Evolutionary conservation across 768 basidiomycete species (phyloP), one percentile per base, ranked within the genome.

Genomic region (Hirschioporus abietinus): DNA sequence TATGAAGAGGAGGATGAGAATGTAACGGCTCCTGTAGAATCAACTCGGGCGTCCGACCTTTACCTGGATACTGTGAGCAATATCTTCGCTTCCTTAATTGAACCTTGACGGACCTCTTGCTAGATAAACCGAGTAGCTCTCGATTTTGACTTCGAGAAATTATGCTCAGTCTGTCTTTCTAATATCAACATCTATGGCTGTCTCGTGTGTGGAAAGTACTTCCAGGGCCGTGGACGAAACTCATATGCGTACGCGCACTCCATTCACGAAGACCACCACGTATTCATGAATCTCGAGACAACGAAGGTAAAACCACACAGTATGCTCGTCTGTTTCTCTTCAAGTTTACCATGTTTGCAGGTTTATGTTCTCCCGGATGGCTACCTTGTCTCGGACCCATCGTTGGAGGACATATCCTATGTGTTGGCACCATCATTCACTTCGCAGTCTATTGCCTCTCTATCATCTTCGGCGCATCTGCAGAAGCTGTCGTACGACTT

Each of bases 141-240:
- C 66, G 97, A 99, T 78, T 99, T 99, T 78, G 97, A 99, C 79
- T 99, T 99, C 72, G 97, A 99, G 80, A 95, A 96, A 82, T 86
- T 99, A 27, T 99, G 97, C 83, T 98, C 96, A 9, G 93, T 99
- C 64, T 97, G 94, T 36, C 83, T 94, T 65, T 92, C 93, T 58
- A 96, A 99, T 78, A 95, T 97, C 83, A 97, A 99, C 78, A 92
- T 91, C 69, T 99, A 99, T 74, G 95, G 93, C 35, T 99, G 97
- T 75, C 86, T 99, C 64, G 96, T 99, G 18, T 96, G 94, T 75
- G 97, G 97, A 65, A 99, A 97, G 80, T 99, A 98, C 77, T 99
- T 97, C 75, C 96, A 99, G 82, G 97, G 97, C 26, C 83, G 97
- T 72, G 96, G 97, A 36, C 89, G 90, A 69, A 93, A 84, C 60